Percentiles rank a stretch among this genome's conserved stretches.
Conservation (phyloP, 257 asterid genomes). For the Nicotiana knightiana region DNA sequence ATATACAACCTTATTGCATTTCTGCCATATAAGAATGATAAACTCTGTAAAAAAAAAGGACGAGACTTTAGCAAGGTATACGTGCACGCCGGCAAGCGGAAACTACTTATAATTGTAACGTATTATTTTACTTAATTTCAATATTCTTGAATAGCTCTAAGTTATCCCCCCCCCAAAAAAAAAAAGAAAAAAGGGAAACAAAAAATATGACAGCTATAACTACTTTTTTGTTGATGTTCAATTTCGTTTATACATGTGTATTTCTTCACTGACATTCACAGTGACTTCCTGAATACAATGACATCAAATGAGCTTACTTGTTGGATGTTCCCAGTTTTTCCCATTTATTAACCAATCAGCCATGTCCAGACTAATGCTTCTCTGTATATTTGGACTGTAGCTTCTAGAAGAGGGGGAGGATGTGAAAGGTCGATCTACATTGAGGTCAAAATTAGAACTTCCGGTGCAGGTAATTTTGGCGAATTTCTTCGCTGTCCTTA, state of each 20-base stretch:
- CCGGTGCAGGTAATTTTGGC: conserved; percentile 81
- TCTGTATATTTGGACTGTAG: conserved; percentile 24
- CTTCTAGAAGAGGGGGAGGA: conserved; percentile 97
- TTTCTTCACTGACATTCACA: neutral
- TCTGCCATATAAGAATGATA: neutral
- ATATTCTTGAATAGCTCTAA: neutral
- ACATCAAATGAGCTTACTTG: neutral
- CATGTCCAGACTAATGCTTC: neutral
- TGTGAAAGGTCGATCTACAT: conserved; percentile 58
- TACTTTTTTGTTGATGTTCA: neutral
- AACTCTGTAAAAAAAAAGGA: neutral
- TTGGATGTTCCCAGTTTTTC: neutral
- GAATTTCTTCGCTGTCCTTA: conserved; percentile 2
- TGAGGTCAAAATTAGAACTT: conserved; percentile 87
- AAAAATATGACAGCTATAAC: no score
- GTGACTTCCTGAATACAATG: neutral
- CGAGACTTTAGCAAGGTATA: neutral
- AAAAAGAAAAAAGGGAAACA: neutral
- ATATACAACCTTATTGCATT: no score
- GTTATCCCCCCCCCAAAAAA: neutral
- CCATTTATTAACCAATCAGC: neutral
- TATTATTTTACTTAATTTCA: neutral
- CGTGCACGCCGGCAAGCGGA: neutral
- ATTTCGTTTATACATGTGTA: neutral
- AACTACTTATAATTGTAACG: neutral